These are phyloP conservation scores for Capsicum baccatum DNA, from an alignment of 257 asterid genomes.

Conservation along the genomic window DNA sequence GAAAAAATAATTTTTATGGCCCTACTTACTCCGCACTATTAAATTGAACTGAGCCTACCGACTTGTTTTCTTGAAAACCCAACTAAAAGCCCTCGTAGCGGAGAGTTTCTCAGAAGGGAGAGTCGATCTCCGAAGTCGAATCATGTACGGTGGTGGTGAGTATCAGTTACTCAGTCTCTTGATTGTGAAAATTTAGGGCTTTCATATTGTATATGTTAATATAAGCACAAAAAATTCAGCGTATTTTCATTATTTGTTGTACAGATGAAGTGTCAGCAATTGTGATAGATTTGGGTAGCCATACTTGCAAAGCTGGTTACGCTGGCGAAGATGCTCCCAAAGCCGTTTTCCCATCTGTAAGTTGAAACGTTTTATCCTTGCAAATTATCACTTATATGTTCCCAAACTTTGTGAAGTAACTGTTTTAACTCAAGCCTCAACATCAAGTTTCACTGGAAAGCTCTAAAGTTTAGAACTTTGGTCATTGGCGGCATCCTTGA, in stretches of 20 bases:
- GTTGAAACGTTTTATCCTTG: constrained; percentile 16
- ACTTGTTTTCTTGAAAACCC: constrained; percentile 8
- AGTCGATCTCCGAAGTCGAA: background rate
- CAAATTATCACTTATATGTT: background rate
- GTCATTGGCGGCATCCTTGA: background rate
- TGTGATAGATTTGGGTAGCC: constrained; percentile 93
- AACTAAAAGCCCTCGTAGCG: constrained; percentile 17
- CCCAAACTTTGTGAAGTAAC: background rate
- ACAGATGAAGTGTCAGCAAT: constrained; percentile 96
- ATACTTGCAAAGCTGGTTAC: constrained; percentile 98
- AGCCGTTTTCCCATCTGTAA: constrained; percentile 97
- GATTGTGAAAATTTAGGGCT: background rate
- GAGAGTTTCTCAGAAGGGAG: background rate
- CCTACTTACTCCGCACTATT: too few relatives aligned
- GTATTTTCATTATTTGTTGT: background rate
- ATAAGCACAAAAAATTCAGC: background rate
- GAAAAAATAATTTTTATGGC: too few relatives aligned
- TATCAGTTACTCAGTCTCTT: constrained; percentile 3
- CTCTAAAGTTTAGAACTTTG: background rate
- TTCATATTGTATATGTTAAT: background rate
- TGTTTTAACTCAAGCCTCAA: background rate
- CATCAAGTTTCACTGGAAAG: background rate
- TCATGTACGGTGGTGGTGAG: constrained; percentile 49
- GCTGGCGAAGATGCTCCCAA: constrained; percentile 99
- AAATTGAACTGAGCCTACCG: background rate